Percentiles rank a stretch among this genome's conserved stretches.
These are phyloP conservation scores for Gossypium armourianum DNA, from an alignment of 441 rosid genomes.

Conservation along the genomic window DNA sequence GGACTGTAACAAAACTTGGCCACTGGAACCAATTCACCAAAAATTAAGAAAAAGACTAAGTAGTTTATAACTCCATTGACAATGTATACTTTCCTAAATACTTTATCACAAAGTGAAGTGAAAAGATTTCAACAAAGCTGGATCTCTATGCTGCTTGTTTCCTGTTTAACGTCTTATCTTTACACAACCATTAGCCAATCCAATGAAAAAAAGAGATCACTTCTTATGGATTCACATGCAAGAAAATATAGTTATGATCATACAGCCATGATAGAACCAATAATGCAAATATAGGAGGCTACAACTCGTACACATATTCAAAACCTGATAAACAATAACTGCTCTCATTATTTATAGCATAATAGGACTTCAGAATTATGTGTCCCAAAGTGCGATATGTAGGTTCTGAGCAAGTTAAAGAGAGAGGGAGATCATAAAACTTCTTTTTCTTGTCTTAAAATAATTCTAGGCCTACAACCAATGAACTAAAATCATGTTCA, in stretches of 20 bases:
- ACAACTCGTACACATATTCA: not conserved
- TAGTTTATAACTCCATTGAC: slow-evolving; percentile 1
- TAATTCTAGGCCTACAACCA: not conserved
- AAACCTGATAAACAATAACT: not conserved
- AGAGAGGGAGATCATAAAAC: not conserved
- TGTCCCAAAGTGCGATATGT: not conserved
- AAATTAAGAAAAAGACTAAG: not conserved
- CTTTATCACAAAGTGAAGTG: not conserved
- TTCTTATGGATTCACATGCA: not conserved
- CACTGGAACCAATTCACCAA: not conserved
- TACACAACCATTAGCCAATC: not conserved
- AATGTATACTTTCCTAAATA: not conserved
- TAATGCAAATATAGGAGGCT: not conserved
- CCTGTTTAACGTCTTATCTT: not conserved
- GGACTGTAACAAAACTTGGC: not conserved
- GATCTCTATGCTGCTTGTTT: not conserved
- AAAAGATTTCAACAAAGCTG: not conserved
- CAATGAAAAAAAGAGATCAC: not conserved
- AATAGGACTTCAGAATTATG: not conserved
- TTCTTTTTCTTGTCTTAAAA: not conserved
- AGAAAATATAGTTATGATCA: not conserved
- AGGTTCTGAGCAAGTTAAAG: not conserved
- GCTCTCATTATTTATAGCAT: not conserved
- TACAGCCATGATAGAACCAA: not conserved
- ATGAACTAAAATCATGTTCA: not conserved